phyloP scores from a whole-genome alignment of 176 grass and related monocot species.

The Juncus effusus region DNA sequence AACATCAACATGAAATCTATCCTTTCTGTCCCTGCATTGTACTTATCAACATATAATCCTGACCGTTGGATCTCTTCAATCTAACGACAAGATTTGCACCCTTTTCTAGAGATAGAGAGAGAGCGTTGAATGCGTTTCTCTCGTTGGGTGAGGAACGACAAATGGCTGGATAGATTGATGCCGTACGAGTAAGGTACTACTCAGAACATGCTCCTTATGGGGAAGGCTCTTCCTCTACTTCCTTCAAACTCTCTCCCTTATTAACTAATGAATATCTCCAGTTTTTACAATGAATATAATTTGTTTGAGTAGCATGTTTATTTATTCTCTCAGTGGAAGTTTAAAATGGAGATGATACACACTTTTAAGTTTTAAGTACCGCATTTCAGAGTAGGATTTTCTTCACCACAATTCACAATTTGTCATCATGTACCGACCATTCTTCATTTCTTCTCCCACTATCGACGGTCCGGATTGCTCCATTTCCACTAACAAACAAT shows the following conservation, averaged over 20 bases:
- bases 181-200: conserved; percentile 17
- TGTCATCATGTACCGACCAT: conserved; percentile 16
- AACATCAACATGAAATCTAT: neutral
- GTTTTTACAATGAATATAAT: too few relatives aligned
- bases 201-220: neutral
- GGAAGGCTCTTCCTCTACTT: conserved; percentile 9
- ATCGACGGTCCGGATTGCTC: conserved; percentile 5
- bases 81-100: too few relatives aligned
- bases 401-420: neutral
- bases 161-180: neutral
- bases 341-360: neutral
- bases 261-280: too few relatives aligned
- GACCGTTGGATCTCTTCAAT: neutral
- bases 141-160: neutral
- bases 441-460: conserved; percentile 8
- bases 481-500: neutral
- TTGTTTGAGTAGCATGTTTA: too few relatives aligned
- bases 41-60: neutral
- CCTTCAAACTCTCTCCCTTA: neutral
- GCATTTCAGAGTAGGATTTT: neutral
- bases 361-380: neutral
- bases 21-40: neutral
- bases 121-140: neutral
- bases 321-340: too few relatives aligned
- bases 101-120: neutral